Conservation (phyloP, 2,329 filamentous ascomycete species). For the Cladosporium sp. region DNA sequence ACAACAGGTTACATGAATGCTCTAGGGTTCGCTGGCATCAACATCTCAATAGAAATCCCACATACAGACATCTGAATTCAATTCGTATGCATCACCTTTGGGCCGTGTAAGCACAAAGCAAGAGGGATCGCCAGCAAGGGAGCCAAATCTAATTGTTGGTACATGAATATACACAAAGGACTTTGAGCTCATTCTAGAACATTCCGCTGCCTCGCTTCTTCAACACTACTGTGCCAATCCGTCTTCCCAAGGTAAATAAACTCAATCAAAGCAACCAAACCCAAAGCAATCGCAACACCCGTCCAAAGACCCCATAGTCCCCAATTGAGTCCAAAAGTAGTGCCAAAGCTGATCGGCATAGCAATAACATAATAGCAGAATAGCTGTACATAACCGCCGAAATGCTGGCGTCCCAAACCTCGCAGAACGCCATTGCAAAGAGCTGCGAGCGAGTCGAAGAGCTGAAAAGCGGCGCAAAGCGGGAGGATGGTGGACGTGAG, state of each 20-base stretch:
- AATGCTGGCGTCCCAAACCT: slow-evolving; percentile 79
- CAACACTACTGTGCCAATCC: slow-evolving; percentile 55
- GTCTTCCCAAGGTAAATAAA: slow-evolving; percentile 49
- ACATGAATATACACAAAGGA: neutral
- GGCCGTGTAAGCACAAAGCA: too few relatives aligned
- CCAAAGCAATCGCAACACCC: slow-evolving; percentile 56
- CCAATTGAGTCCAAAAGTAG: slow-evolving; percentile 73
- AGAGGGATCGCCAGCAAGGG: neutral
- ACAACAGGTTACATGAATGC: too few relatives aligned
- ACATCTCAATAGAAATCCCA: too few relatives aligned
- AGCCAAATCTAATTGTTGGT: neutral
- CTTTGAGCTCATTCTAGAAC: slow-evolving; percentile 15
- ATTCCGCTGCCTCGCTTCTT: slow-evolving; percentile 54
- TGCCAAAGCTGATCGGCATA: slow-evolving; percentile 74
- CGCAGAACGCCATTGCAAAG: slow-evolving; percentile 79
- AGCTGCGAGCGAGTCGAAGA: slow-evolving; percentile 76
- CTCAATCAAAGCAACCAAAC: slow-evolving; percentile 53
- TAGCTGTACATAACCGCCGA: slow-evolving; percentile 84
- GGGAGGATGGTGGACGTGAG: slow-evolving; percentile 68
- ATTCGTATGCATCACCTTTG: too few relatives aligned
- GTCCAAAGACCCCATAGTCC: slow-evolving; percentile 75
- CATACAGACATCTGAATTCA: too few relatives aligned
- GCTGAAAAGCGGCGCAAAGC: slow-evolving; percentile 79
- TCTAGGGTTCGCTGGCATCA: too few relatives aligned
- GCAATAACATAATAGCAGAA: slow-evolving; percentile 80